Evolutionary conservation across 1,139 yeast genomes (phyloP).

Genomic region (Lodderomyces metapsilosis): DNA sequence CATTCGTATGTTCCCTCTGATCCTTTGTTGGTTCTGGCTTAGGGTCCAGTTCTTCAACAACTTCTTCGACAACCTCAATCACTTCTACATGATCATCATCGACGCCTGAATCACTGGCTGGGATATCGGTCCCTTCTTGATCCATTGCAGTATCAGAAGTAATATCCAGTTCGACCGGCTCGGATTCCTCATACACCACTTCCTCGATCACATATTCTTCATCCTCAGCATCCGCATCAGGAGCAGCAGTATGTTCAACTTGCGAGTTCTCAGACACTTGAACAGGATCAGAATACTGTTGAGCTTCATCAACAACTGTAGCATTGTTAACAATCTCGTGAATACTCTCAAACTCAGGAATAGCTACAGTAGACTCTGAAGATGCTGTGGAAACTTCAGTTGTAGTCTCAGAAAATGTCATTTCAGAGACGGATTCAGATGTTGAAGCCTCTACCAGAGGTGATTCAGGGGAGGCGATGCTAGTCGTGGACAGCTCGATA

Average conservation of each 20-base stretch:
- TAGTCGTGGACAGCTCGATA: no score
- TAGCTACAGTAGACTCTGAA: background rate
- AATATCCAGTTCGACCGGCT: background rate
- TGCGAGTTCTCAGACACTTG: background rate
- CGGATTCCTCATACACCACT: slow-evolving; percentile 7
- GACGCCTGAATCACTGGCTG: background rate
- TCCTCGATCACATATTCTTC: slow-evolving; percentile 8
- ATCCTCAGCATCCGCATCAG: background rate
- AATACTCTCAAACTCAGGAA: slow-evolving; percentile 1
- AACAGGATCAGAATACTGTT: background rate
- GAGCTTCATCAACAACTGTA: background rate
- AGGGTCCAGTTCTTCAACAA: slow-evolving; percentile 1
- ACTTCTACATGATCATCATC: slow-evolving; percentile 4
- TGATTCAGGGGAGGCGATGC: background rate
- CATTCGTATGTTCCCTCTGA: no score
- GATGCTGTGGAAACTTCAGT: background rate
- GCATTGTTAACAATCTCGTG: background rate
- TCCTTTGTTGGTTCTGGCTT: slow-evolving; percentile 4
- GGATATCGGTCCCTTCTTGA: background rate
- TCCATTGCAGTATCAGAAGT: background rate
- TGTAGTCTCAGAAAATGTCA: background rate
- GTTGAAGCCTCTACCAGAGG: background rate
- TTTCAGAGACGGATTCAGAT: background rate
- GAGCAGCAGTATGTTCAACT: background rate
- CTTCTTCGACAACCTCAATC: slow-evolving; percentile 5